Conservation (phyloP, 495 filamentous ascomycete species). For the Penicillium turbatum region DNA sequence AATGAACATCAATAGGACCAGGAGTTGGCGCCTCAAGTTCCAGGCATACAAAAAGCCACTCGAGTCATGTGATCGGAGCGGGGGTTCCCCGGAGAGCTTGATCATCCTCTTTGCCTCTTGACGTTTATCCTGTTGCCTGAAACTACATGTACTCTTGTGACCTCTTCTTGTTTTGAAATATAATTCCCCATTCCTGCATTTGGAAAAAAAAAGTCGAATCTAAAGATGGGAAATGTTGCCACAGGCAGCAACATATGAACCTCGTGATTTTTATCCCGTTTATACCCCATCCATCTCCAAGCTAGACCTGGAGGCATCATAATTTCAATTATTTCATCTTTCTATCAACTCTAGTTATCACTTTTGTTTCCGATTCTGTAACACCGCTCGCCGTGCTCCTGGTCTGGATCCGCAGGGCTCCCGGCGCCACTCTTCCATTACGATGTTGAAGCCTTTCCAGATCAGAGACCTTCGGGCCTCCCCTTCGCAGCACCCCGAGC, state of each 20-base stretch:
- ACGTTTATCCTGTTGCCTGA: conserved; percentile 15
- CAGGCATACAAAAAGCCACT: not conserved
- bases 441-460: conserved; percentile 44
- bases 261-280: conserved; percentile 9
- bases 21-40: not conserved
- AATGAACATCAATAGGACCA: not conserved
- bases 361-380: conserved; percentile 4
- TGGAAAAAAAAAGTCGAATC: not conserved
- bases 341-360: not conserved
- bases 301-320: conserved; percentile 1
- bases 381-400: conserved; percentile 12
- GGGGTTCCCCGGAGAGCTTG: conserved; percentile 1
- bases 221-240: not conserved
- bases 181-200: not conserved
- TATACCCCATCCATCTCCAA: conserved; percentile 3
- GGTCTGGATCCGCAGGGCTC: not conserved
- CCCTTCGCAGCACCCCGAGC: conserved; percentile 1
- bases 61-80: conserved; percentile 5
- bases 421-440: conserved; percentile 3
- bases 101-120: not conserved
- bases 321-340: conserved; percentile 1
- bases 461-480: conserved; percentile 37
- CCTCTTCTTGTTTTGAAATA: not conserved
- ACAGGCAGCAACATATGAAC: conserved; percentile 27
- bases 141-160: not conserved